Evolutionary conservation across 441 rosid species (phyloP).

Genomic region (Adansonia gregorii): DNA sequence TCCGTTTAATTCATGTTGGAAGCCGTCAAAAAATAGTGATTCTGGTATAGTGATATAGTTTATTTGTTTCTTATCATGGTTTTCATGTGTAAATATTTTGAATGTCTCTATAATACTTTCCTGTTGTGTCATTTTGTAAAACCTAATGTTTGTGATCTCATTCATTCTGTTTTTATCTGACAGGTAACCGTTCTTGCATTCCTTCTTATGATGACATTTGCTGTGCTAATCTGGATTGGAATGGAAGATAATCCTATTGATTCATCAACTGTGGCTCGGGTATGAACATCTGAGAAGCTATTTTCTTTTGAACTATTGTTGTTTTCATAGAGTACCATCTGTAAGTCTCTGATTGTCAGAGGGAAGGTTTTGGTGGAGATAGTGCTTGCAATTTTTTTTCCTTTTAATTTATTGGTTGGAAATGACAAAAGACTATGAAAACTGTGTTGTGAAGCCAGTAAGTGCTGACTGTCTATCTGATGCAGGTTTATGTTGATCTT

Average conservation of each 20-base stretch:
- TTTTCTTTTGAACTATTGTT: conserved; percentile 24
- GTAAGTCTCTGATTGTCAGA: conserved; percentile 14
- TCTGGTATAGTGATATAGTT: conserved; percentile 46
- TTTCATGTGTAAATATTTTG: conserved; percentile 12
- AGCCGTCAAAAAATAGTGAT: conserved; percentile 72
- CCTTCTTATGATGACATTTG: conserved; percentile 51
- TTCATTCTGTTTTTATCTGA: conserved; percentile 16
- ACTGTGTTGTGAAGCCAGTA: no score
- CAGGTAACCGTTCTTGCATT: conserved; percentile 51
- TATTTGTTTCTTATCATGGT: conserved; percentile 15
- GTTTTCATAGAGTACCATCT: background rate
- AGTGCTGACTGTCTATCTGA: no score
- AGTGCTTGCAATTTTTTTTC: background rate
- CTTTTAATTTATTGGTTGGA: background rate
- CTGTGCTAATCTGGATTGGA: conserved; percentile 63
- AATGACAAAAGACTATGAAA: background rate
- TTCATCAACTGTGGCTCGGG: conserved; percentile 58
- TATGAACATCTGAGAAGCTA: conserved; percentile 34
- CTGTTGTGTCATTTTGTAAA: background rate
- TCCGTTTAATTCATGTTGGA: conserved; percentile 54
- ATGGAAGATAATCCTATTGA: conserved; percentile 43
- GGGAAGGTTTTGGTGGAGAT: background rate
- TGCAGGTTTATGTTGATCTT: conserved; percentile 53
- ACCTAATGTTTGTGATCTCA: conserved; percentile 8
- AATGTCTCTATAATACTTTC: conserved; percentile 5